Base-by-base conservation (phyloP, 306 rosid genomes). In the Echinosophora koreensis region DNA sequence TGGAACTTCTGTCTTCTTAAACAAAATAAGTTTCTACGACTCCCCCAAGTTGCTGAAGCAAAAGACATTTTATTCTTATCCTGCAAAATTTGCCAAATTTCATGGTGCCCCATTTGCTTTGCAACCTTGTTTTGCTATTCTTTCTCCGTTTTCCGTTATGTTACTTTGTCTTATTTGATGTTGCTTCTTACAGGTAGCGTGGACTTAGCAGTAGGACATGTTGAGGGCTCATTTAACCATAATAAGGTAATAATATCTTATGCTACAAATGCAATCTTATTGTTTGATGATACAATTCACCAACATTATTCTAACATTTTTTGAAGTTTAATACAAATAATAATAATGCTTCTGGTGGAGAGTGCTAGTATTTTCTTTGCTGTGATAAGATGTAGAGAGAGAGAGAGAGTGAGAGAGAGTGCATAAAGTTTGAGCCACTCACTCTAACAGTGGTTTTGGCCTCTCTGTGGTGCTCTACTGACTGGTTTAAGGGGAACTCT, bases 51-150 rank as follows among this genome's bases (percentile, higher is more conserved):
- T 79, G 52, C 66, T 77, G 35, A 75, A 56, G 6, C 85, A 42
- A 11, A 85, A 54, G 16, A 15, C 77, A 37, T 62, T 22, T 22
- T 22, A 56, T 28, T 78, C 74, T 66, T 37, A 77, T 80, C 8
- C 50, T 17, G 70, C 66, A 69, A 85, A 69, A 37, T 15, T 55
- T 64, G 12, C 75, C 44, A 82, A 73, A 0, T 74, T 79, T 66
- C 69, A 72, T 13, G 83, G n/a, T 54, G 69, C 84, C 42, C 76
- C 70, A 32, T 63, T 55, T 44, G 76, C 86, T 47, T 66, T 71
- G 30, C 82, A 75, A 90, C 93, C 93, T 88, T 76, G 18, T 68
- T 77, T 52, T 66, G 50, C 59, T 39, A 34, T 49, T 62, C n/a
- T 37, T 13, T 71, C n/a, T 77, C 38, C 59, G 1, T 56, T 68